Percentiles rank a stretch among this genome's conserved stretches.
Conservation (phyloP, 202 grass and related monocot species). For the Saccharum hybrid region DNA sequence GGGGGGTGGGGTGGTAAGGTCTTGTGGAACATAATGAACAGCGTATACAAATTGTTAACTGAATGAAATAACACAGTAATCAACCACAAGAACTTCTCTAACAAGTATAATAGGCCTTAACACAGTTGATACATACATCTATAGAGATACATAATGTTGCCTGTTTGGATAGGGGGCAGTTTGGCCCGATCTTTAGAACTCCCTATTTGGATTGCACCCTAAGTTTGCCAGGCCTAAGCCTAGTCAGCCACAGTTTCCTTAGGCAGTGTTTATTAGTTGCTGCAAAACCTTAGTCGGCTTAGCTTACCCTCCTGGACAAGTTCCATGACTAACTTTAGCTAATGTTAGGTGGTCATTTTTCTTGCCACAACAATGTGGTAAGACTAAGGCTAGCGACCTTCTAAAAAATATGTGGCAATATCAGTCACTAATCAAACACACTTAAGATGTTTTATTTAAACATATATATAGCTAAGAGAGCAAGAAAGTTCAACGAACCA, state of each 20-base stretch:
- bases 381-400: neutral
- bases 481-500: constrained; percentile 60
- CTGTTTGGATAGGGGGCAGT: neutral
- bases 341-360: constrained; percentile 14
- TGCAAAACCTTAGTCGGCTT: neutral
- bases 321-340: constrained; percentile 5
- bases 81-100: constrained; percentile 26
- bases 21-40: constrained; percentile 7
- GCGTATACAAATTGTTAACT: constrained; percentile 3
- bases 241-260: constrained; percentile 4
- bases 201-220: neutral
- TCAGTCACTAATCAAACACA: neutral
- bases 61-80: constrained; percentile 12
- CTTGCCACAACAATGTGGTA: neutral
- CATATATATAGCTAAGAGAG: constrained; percentile 22
- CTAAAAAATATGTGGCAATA: neutral
- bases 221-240: neutral
- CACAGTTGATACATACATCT: neutral
- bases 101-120: constrained; percentile 10
- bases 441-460: neutral
- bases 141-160: neutral
- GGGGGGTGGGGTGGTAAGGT: neutral
- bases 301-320: neutral
- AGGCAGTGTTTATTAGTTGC: neutral
- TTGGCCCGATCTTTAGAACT: neutral